These are phyloP conservation scores for Lachnellula suecica DNA, from an alignment of 2,329 filamentous ascomycete genomes.

Conservation along the genomic window DNA sequence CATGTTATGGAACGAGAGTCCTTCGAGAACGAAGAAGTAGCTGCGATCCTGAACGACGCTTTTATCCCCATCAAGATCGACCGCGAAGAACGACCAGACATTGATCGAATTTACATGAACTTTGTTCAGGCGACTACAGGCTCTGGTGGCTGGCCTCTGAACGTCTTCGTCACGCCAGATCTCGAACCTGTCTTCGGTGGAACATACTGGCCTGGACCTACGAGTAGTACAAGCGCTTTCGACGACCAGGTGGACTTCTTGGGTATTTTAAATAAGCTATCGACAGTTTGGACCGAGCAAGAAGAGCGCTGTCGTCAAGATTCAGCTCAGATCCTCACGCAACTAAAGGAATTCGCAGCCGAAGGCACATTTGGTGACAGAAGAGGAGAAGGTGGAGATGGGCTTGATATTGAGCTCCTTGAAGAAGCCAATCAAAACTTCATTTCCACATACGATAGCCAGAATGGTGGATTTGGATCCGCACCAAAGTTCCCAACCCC, in stretches of 20 bases:
- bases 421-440: constrained; percentile 88
- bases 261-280: constrained; percentile 77
- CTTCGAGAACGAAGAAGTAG: constrained; percentile 80
- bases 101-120: constrained; percentile 97
- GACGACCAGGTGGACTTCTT: constrained; percentile 74
- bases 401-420: constrained; percentile 83
- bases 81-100: constrained; percentile 87
- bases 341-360: constrained; percentile 83
- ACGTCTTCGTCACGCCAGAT: constrained; percentile 93
- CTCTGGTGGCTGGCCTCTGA: constrained; percentile 89
- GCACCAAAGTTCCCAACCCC: constrained; percentile 91
- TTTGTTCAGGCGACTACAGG: constrained; percentile 93
- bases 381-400: constrained; percentile 53
- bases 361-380: constrained; percentile 68
- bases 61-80: constrained; percentile 95
- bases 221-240: constrained; percentile 37
- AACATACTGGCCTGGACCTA: constrained; percentile 78
- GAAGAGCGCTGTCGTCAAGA: constrained; percentile 80
- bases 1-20: constrained; percentile 93
- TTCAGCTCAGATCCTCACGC: constrained; percentile 76
- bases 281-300: constrained; percentile 75
- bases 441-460: constrained; percentile 73
- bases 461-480: constrained; percentile 75
- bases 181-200: constrained; percentile 93
- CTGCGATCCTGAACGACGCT: constrained; percentile 75